These are phyloP conservation scores for Phylloporus arenicola DNA, from an alignment of 768 basidiomycete genomes.

Conservation along the genomic window DNA sequence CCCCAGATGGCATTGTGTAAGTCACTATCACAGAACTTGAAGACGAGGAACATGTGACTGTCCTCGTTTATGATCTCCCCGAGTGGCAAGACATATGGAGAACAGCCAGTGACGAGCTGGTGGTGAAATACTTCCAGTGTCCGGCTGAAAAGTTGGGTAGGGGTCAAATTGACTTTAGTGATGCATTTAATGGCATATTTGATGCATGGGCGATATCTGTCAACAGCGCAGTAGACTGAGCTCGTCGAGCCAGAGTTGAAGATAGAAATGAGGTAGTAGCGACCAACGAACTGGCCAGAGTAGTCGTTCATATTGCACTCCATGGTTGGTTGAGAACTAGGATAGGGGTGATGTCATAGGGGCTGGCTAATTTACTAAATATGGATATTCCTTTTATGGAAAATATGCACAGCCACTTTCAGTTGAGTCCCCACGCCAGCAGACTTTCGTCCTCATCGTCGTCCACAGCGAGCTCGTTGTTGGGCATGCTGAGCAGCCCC, in stretches of 20 bases:
- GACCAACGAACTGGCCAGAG: conserved; percentile 48
- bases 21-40: conserved; percentile 58
- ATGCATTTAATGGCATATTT: conserved; percentile 75
- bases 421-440: too few relatives aligned
- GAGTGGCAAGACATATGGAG: conserved; percentile 61
- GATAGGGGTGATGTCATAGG: neutral
- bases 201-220: conserved; percentile 36
- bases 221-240: conserved; percentile 68
- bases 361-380: neutral
- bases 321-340: neutral
- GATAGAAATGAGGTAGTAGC: conserved; percentile 53
- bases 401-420: conserved; percentile 15
- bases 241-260: conserved; percentile 77
- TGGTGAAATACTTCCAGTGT: conserved; percentile 64
- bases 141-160: conserved; percentile 55
- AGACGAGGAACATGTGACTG: conserved; percentile 59
- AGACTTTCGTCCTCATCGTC: conserved; percentile 4
- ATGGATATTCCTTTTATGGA: neutral
- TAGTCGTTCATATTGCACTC: conserved; percentile 40
- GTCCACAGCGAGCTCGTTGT: conserved; percentile 9
- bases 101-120: conserved; percentile 44
- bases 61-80: conserved; percentile 59
- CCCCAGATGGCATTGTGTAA: conserved; percentile 69
- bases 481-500: conserved; percentile 16
- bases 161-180: conserved; percentile 48